Percentiles rank a stretch among this genome's conserved stretches.
phyloP scores from a whole-genome alignment of 768 basidiomycete genomes.

The Cystobasidium onofrii region DNA sequence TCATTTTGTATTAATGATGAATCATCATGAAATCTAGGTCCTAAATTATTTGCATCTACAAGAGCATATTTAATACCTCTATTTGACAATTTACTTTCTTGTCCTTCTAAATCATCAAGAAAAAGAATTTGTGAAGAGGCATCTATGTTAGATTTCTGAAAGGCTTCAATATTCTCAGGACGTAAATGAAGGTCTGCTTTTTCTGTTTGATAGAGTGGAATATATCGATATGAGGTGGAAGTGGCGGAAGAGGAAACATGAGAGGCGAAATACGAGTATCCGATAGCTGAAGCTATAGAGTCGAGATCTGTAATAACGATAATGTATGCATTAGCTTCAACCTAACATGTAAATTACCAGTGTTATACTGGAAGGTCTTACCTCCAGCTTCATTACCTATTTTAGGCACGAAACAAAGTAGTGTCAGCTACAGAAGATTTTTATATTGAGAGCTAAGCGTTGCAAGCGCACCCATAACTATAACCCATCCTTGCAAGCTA shows the following conservation, averaged over 20 bases:
- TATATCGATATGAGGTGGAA: constrained; percentile 50
- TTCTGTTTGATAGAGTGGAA: constrained; percentile 66
- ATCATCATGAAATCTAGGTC: constrained; percentile 46
- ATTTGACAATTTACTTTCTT: constrained; percentile 45
- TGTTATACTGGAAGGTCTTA: no score
- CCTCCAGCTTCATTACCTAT: constrained; percentile 91
- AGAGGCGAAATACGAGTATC: constrained; percentile 67
- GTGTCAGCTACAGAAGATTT: background rate
- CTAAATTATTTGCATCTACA: constrained; percentile 74
- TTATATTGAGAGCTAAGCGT: background rate
- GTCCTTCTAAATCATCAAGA: constrained; percentile 56
- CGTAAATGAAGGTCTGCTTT: constrained; percentile 66
- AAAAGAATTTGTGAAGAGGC: constrained; percentile 57
- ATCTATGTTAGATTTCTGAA: constrained; percentile 56
- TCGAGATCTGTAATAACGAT: constrained; percentile 69
- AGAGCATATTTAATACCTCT: constrained; percentile 59
- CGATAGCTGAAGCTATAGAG: constrained; percentile 73
- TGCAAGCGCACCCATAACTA: constrained; percentile 55
- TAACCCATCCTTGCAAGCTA: constrained; percentile 59
- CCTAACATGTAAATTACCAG: no score
- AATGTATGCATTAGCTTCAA: no score
- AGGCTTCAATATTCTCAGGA: constrained; percentile 74
- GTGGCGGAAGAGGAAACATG: constrained; percentile 43
- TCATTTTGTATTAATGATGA: constrained; percentile 32
- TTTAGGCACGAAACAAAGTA: background rate